These are phyloP conservation scores for Suillus decipiens DNA, from an alignment of 768 basidiomycete species.

Conservation along the genomic window DNA sequence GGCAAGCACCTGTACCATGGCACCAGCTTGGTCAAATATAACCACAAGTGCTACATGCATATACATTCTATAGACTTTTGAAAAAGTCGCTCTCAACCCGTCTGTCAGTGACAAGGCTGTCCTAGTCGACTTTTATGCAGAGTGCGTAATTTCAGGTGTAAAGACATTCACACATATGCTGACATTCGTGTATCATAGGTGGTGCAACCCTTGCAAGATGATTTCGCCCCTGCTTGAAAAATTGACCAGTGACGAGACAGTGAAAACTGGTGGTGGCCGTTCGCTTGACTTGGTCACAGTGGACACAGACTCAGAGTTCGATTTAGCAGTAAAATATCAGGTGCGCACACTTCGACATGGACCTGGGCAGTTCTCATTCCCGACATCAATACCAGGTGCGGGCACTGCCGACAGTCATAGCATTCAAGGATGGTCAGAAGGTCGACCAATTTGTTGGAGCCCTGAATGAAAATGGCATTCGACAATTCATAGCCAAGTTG, in stretches of 20 bases:
- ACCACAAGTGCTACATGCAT: slow-evolving; percentile 6
- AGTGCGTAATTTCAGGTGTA: slow-evolving; percentile 47
- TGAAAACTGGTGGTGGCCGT: slow-evolving; percentile 52
- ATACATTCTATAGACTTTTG: slow-evolving; percentile 34
- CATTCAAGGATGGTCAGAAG: slow-evolving; percentile 64
- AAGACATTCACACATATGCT: slow-evolving; percentile 7
- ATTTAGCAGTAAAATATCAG: slow-evolving; percentile 52
- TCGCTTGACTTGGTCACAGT: slow-evolving; percentile 74
- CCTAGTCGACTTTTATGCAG: slow-evolving; percentile 80
- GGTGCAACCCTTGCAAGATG: slow-evolving; percentile 77
- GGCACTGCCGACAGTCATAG: slow-evolving; percentile 80
- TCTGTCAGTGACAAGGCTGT: slow-evolving; percentile 51
- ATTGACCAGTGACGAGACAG: slow-evolving; percentile 46
- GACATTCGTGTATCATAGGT: slow-evolving; percentile 42
- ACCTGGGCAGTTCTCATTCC: background rate
- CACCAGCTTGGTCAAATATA: slow-evolving; percentile 11
- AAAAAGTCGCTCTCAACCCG: slow-evolving; percentile 30
- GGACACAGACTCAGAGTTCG: slow-evolving; percentile 55
- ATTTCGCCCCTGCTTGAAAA: slow-evolving; percentile 71
- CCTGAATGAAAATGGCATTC: slow-evolving; percentile 44
- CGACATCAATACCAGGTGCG: slow-evolving; percentile 47
- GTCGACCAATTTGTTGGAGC: slow-evolving; percentile 68
- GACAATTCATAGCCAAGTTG: slow-evolving; percentile 46
- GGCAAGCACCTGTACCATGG: slow-evolving; percentile 35
- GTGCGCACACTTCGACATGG: slow-evolving; percentile 34